Base-by-base conservation (phyloP, 768 basidiomycete genomes). In the Boletus edulis region DNA sequence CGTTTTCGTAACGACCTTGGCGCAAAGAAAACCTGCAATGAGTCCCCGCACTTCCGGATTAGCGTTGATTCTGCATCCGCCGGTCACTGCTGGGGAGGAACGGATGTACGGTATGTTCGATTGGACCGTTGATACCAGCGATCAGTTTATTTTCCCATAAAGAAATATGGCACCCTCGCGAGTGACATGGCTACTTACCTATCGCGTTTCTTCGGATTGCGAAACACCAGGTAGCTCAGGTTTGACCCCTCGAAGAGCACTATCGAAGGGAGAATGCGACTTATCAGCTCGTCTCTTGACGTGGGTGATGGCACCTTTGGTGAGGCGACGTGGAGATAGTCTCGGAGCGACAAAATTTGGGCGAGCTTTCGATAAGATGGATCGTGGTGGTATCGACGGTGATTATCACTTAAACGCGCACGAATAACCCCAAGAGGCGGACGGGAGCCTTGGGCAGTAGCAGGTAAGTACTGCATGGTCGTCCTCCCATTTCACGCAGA, bases 161-260 rank as follows among this genome's bases (percentile, higher is more conserved):
- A 8, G n/a, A 40, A 24, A 46, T 29, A 20, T 24, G 5, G 39
- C 37, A 31, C 49, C 27, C 18, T 35, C 3, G 34, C 18, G 10
- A 14, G 18, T 24, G 17, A 18, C 27, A 22, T 31, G 24, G 39
- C 38, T 37, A 52, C 72, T 43, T 54, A 76, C 76, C 70, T 35
- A 78, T 73, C 3, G 73, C 75, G 42, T 76, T 78, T 4, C 49
- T 57, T 27, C 27, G 5, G 27, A 78, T 56, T 8, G 69, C 50
- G 49, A 78, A 79, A 13, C 77, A 67, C 51, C 67, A 60, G 2
- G 51, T 49, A 5, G 76, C 76, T 32, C 65, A 70, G 67, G 52
- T 74, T 73, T 12, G 65, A 65, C 22, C 45, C 58, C n/a, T 66
- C 47, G 13, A 73, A 75, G 15, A 76, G 63, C 3, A 56, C 55